A percentile compares a stretch with the other conserved stretches of the same genome.
Conservation (phyloP, 768 basidiomycete species). For the Rhodotorula graminis region DNA sequence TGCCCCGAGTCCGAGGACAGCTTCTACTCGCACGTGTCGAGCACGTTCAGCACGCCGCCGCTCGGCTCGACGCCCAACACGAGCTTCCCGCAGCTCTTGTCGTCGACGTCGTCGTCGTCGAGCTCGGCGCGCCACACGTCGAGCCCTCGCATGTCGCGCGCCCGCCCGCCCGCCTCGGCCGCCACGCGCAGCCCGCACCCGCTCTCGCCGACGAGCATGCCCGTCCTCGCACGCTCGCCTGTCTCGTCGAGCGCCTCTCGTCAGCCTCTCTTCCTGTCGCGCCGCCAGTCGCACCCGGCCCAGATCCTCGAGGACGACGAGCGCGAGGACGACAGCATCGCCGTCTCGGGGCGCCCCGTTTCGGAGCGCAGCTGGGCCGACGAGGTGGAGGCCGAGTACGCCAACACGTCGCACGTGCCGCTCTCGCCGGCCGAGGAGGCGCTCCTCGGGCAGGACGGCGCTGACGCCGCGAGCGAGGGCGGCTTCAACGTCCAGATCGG, state of each 20-base stretch:
- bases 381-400: not conserved
- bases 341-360: not conserved
- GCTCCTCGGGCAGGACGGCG: not conserved
- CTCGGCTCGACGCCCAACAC: constrained; percentile 6
- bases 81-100: not conserved
- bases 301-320: constrained; percentile 9
- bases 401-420: not conserved
- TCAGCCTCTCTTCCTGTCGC: not conserved
- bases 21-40: constrained; percentile 18
- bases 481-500: not conserved
- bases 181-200: no score
- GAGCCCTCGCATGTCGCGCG: not conserved
- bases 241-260: constrained; percentile 1
- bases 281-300: not conserved
- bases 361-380: not conserved
- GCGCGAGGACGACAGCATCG: not conserved
- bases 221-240: no score
- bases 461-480: no score
- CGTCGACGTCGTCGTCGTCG: not conserved
- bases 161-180: not conserved
- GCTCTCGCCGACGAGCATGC: not conserved
- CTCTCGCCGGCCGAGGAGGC: not conserved
- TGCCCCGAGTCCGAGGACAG: constrained; percentile 24
- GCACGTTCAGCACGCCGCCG: not conserved
- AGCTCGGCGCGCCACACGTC: not conserved